Evolutionary conservation across 148 eudicot genomes (phyloP).

Genomic region (Cornus controversa): DNA sequence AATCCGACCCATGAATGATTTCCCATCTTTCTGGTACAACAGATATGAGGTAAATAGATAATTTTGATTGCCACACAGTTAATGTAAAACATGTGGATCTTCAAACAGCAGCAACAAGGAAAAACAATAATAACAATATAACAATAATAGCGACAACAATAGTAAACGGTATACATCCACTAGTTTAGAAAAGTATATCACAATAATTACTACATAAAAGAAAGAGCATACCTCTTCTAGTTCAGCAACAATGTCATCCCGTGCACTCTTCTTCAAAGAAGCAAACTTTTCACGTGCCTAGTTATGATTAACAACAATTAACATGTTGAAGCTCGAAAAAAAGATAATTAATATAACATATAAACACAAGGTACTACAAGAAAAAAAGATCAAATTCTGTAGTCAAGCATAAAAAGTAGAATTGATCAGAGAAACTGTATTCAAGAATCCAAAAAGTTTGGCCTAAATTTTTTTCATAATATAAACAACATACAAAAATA

Average conservation of each 20-base stretch:
- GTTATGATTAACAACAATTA: slow-evolving; percentile 18
- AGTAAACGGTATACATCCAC: neutral
- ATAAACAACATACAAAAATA: neutral
- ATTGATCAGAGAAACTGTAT: neutral
- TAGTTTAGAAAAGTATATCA: neutral
- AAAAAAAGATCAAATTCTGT: neutral
- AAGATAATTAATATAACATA: neutral
- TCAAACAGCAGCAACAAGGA: neutral
- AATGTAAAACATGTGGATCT: neutral
- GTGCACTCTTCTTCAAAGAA: slow-evolving; percentile 81
- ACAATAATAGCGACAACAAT: too few species aligned
- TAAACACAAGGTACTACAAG: neutral
- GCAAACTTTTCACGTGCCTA: slow-evolving; percentile 91
- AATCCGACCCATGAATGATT: too few species aligned
- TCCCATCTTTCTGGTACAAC: too few species aligned
- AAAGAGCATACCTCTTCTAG: slow-evolving; percentile 70
- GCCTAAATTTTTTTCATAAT: neutral
- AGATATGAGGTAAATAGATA: neutral
- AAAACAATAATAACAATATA: too few species aligned
- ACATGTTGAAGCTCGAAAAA: slow-evolving; percentile 17
- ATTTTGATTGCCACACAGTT: neutral
- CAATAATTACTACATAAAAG: neutral
- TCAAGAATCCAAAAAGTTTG: neutral
- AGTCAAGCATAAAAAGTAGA: neutral
- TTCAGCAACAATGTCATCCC: slow-evolving; percentile 84